Percentiles rank a stretch among this genome's conserved stretches.
Conservation (phyloP, 2,329 filamentous ascomycete species). For the Ophidiomyces ophidiicola region DNA sequence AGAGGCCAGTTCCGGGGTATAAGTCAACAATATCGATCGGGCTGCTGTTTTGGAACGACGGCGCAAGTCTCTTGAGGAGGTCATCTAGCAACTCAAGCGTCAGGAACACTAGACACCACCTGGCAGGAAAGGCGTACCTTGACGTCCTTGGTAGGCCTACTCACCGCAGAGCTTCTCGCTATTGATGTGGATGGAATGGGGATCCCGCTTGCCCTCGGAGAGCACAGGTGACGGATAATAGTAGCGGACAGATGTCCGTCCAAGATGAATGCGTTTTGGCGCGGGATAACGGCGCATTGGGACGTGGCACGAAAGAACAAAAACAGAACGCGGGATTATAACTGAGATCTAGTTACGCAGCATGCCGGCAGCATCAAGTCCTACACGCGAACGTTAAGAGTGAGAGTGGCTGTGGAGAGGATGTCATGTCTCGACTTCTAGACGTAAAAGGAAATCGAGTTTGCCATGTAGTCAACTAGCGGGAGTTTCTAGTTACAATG, state of each 20-base stretch:
- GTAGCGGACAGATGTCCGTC: conserved; percentile 15
- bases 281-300: not conserved
- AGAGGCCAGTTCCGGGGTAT: conserved; percentile 67
- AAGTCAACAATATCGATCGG: conserved; percentile 81
- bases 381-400: too few species aligned
- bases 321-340: too few species aligned
- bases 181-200: conserved; percentile 18
- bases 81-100: conserved; percentile 41
- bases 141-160: conserved; percentile 8
- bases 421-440: too few species aligned
- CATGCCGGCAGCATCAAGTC: too few species aligned
- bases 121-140: not conserved
- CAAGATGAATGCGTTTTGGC: not conserved
- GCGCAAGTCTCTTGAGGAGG: conserved; percentile 55
- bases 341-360: too few species aligned
- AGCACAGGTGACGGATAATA: conserved; percentile 18
- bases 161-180: conserved; percentile 27
- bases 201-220: conserved; percentile 12
- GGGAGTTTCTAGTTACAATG: too few species aligned
- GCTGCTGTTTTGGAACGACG: conserved; percentile 54
- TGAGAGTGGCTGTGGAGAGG: too few species aligned
- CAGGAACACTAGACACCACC: not conserved
- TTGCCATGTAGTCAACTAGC: too few species aligned
- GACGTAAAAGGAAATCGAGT: too few species aligned
- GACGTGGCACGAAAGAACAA: too few species aligned